Evolutionary conservation across 2,329 filamentous ascomycete genomes (phyloP).

Genomic region (Beauveria scarabaeidicola): DNA sequence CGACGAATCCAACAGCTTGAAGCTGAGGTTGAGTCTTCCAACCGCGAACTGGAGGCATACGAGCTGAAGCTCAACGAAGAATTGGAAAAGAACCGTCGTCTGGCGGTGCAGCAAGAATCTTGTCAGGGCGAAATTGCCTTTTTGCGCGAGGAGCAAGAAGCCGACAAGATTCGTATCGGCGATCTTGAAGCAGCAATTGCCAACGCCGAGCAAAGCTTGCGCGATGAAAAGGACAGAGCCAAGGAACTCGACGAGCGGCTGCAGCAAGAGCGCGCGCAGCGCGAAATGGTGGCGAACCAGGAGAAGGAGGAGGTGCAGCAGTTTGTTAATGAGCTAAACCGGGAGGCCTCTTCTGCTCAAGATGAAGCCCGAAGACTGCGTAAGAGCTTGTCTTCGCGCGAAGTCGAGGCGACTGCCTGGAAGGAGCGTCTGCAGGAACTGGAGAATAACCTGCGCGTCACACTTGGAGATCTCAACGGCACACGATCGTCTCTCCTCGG

Average conservation of each 20-base stretch:
- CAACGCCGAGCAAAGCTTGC: slow-evolving; percentile 67
- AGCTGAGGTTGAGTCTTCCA: slow-evolving; percentile 72
- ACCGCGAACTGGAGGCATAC: slow-evolving; percentile 76
- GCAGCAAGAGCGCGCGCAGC: slow-evolving; percentile 71
- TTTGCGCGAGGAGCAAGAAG: slow-evolving; percentile 90
- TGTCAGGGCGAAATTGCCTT: slow-evolving; percentile 91
- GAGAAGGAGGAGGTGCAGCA: slow-evolving; percentile 95
- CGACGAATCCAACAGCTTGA: slow-evolving; percentile 76
- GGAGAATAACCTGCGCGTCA: slow-evolving; percentile 79
- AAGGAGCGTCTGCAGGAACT: slow-evolving; percentile 85
- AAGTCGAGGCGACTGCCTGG: slow-evolving; percentile 85
- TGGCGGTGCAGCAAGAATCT: slow-evolving; percentile 87
- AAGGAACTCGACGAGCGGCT: slow-evolving; percentile 68
- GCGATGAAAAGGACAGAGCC: slow-evolving; percentile 72
- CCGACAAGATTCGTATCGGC: slow-evolving; percentile 95
- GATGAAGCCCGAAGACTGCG: slow-evolving; percentile 77
- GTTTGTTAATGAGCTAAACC: slow-evolving; percentile 85
- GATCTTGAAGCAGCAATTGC: slow-evolving; percentile 80
- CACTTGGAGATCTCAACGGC: slow-evolving; percentile 78
- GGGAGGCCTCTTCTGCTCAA: slow-evolving; percentile 70
- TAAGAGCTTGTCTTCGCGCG: slow-evolving; percentile 72
- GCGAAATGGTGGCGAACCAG: slow-evolving; percentile 75
- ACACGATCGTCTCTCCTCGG: slow-evolving; percentile 79
- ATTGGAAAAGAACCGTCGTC: slow-evolving; percentile 77
- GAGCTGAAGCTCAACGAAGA: slow-evolving; percentile 78